These are phyloP conservation scores for Talaromyces marneffei DNA, from an alignment of 2,329 filamentous ascomycete species.

Conservation along the genomic window DNA sequence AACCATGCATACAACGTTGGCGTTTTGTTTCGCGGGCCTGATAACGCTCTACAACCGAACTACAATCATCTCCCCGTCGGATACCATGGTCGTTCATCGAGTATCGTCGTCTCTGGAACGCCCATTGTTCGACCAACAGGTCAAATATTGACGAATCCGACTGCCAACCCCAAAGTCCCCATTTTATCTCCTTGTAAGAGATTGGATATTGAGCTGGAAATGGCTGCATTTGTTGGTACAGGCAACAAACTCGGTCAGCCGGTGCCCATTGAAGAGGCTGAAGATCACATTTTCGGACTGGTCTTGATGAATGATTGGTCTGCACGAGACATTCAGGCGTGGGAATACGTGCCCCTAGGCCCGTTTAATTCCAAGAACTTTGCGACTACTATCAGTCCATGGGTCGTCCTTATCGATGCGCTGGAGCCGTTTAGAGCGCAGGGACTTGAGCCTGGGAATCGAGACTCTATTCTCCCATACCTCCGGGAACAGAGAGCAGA, in stretches of 20 bases:
- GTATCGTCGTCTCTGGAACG: conserved; percentile 68
- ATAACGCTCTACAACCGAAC: conserved; percentile 71
- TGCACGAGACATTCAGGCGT: conserved; percentile 73
- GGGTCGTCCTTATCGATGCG: conserved; percentile 72
- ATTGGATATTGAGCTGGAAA: conserved; percentile 74
- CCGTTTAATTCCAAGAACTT: conserved; percentile 85
- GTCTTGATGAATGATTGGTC: conserved; percentile 87
- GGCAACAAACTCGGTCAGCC: conserved; percentile 60
- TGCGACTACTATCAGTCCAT: conserved; percentile 68
- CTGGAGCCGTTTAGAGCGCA: conserved; percentile 60
- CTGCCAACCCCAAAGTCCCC: conserved; percentile 57
- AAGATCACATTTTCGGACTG: conserved; percentile 68
- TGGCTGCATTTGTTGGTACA: conserved; percentile 67
- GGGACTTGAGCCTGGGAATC: conserved; percentile 50
- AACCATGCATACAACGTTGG: conserved; percentile 73
- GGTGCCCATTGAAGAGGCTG: conserved; percentile 58
- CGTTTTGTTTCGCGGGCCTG: conserved; percentile 64
- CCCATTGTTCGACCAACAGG: conserved; percentile 67
- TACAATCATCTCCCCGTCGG: conserved; percentile 76
- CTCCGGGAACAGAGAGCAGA: conserved; percentile 54
- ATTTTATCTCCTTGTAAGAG: conserved; percentile 58
- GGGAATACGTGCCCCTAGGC: conserved; percentile 77
- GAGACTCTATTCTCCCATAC: conserved; percentile 54
- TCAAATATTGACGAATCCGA: conserved; percentile 63
- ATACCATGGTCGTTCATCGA: conserved; percentile 74